Conservation (phyloP, 2,329 filamentous ascomycete genomes). For the Apiospora koreana region DNA sequence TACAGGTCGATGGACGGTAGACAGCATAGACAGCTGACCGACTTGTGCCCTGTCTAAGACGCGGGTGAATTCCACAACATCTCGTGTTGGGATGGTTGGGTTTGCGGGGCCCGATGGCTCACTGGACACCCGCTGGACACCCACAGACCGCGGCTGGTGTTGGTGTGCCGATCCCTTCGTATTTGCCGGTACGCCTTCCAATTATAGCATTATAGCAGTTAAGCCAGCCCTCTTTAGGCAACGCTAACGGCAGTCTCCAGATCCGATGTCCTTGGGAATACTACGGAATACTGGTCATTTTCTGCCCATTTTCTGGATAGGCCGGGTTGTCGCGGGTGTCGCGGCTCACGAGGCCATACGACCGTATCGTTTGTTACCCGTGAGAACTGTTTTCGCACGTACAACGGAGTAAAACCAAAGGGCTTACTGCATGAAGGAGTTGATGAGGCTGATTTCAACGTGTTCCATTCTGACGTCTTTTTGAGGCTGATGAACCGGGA, state of each 20-base stretch:
- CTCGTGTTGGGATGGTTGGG: constrained; percentile 16
- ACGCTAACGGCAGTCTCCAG: constrained; percentile 9
- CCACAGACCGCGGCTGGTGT: constrained; percentile 8
- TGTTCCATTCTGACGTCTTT: neutral
- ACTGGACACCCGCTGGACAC: constrained; percentile 10
- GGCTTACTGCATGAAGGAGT: neutral
- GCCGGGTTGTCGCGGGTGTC: neutral
- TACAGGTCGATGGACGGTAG: neutral
- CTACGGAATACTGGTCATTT: neutral
- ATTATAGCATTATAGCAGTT: constrained; percentile 15
- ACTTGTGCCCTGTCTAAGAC: constrained; percentile 9
- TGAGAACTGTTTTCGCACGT: neutral
- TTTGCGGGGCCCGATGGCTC: constrained; percentile 6
- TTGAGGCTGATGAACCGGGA: neutral
- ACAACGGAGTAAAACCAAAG: neutral
- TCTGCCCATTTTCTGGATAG: neutral
- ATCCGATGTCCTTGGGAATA: neutral
- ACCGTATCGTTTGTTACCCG: neutral
- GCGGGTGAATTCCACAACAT: constrained; percentile 15
- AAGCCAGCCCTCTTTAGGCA: neutral
- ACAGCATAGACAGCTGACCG: neutral
- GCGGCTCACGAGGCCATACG: neutral
- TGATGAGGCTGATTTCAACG: neutral
- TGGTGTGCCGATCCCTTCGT: constrained; percentile 17
- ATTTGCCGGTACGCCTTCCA: constrained; percentile 13